Conservation (phyloP, 2,329 filamentous ascomycete genomes). For the Lecanicillium sp. region DNA sequence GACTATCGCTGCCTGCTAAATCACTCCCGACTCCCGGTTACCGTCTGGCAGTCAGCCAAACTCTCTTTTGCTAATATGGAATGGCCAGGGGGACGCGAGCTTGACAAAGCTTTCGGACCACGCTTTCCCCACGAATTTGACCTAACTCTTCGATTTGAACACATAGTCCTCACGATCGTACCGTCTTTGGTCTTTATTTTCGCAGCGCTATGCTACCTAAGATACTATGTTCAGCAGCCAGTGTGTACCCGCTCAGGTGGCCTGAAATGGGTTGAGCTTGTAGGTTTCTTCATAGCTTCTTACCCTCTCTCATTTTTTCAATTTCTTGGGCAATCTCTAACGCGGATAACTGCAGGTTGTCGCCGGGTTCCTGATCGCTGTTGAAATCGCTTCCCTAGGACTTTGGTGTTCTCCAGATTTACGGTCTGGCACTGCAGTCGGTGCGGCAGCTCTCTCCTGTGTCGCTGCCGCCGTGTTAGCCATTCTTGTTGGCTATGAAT, state of each 20-base stretch:
- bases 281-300: background rate
- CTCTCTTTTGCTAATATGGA: too few species aligned
- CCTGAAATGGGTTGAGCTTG: slow-evolving; percentile 3
- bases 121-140: slow-evolving; percentile 1
- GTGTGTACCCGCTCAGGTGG: background rate
- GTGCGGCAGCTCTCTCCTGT: background rate
- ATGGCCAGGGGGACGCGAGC: too few species aligned
- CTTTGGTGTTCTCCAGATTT: background rate
- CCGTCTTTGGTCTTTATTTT: slow-evolving; percentile 1
- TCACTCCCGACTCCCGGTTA: too few species aligned
- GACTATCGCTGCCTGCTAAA: too few species aligned
- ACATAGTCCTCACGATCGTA: slow-evolving; percentile 3
- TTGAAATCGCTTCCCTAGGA: background rate
- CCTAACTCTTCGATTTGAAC: slow-evolving; percentile 3
- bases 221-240: background rate
- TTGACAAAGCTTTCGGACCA: slow-evolving; percentile 1
- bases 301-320: too few species aligned
- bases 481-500: slow-evolving; percentile 14
- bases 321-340: too few species aligned
- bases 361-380: background rate
- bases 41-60: too few species aligned
- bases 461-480: background rate
- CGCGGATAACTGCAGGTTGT: too few species aligned
- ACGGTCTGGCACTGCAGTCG: background rate
- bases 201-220: background rate